Evolutionary conservation across 768 basidiomycete genomes (phyloP), one percentile per base, ranked within the genome.

Genomic region (Boletus eberwhitei): DNA sequence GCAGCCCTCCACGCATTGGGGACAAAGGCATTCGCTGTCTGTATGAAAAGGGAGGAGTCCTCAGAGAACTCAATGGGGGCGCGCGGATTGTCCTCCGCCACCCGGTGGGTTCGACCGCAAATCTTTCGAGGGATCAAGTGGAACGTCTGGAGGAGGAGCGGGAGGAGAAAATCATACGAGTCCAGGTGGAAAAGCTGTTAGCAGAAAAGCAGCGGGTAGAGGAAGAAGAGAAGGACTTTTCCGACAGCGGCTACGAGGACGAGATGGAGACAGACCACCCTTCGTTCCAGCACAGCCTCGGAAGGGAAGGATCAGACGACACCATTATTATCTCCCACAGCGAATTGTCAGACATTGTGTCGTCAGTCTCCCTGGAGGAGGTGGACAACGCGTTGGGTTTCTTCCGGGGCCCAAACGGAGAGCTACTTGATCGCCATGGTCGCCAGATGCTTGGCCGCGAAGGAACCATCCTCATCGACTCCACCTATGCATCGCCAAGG

Each of bases 1-100:
- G 39, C n/a, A 69, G 65, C 35, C 69, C 71, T 5, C 36, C 48
- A 5, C 67, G 65, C n/a, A 64, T 71, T 8, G 71, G 71, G 1
- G 66, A 66, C 54, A 64, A 59, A 16, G 69, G 63, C 2, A 13
- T 71, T n/a, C 55, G 63, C 1, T 63, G 61, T 40, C 34, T 63
- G 19, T 66, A 63, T 34, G 51, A 61, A 6, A 52, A 59, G 6
- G 55, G 46, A 0, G 59, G 59, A 0, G 56, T 60, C 2, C 57
- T 64, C 11, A 53, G 49, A 12, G 59, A 59, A 8, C 46, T 58
- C 14, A 55, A 59, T n/a, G 59, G 59, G 3, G 52, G 40, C 3
- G 34, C 35, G 32, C 52, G 71, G 24, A 41, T 70, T 1, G 49
- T 71, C 44, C 50, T 64, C 39, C 56, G 45, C 19, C 69, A 63